Percentiles rank a stretch among this genome's conserved stretches.
Evolutionary conservation across 2,329 filamentous ascomycete species (phyloP).

Genomic region (Corinectria fuckeliana): DNA sequence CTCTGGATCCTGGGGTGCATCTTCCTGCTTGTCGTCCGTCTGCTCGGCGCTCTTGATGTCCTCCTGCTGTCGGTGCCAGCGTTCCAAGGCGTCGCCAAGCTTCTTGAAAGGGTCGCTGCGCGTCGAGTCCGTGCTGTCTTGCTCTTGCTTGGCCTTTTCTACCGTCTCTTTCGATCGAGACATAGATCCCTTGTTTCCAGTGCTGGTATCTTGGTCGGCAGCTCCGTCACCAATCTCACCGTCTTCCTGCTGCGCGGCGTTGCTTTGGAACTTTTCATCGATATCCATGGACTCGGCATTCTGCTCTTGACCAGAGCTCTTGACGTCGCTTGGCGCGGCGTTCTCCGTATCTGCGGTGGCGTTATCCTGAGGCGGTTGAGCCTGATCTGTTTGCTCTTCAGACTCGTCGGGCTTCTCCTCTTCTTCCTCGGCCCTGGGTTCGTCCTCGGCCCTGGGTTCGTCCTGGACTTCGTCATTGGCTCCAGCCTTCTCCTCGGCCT

Average conservation of each 20-base stretch:
- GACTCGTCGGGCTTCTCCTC: slow-evolving; percentile 61
- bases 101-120: slow-evolving; percentile 84
- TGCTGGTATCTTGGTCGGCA: slow-evolving; percentile 67
- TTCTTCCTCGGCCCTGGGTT: too few species aligned
- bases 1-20: slow-evolving; percentile 57
- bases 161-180: slow-evolving; percentile 56
- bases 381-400: slow-evolving; percentile 54
- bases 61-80: slow-evolving; percentile 87
- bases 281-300: slow-evolving; percentile 68
- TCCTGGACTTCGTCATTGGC: slow-evolving; percentile 56
- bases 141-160: slow-evolving; percentile 53
- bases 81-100: slow-evolving; percentile 88
- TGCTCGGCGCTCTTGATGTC: slow-evolving; percentile 72
- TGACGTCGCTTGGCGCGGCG: slow-evolving; percentile 66
- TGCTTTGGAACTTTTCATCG: slow-evolving; percentile 65
- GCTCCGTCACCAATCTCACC: slow-evolving; percentile 70
- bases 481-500: slow-evolving; percentile 53
- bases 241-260: slow-evolving; percentile 68
- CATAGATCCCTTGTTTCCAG: slow-evolving; percentile 67
- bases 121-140: slow-evolving; percentile 53
- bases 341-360: slow-evolving; percentile 65
- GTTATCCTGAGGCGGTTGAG: slow-evolving; percentile 52
- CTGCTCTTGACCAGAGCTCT: slow-evolving; percentile 69
- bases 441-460: slow-evolving; percentile 50
- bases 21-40: slow-evolving; percentile 44